phyloP scores from a whole-genome alignment of 345 rosid genomes.

The Mangifera indica region DNA sequence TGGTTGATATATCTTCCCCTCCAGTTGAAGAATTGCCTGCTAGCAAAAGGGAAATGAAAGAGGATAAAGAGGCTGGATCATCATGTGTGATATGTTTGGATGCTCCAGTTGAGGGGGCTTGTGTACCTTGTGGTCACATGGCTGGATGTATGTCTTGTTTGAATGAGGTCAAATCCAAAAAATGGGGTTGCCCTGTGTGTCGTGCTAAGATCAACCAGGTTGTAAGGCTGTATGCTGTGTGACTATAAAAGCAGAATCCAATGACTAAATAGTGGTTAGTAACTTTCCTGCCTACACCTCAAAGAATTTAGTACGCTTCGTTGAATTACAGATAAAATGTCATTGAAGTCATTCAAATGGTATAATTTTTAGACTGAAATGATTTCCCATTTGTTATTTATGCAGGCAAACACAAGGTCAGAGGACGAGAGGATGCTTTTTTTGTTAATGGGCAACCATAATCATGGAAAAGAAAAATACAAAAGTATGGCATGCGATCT shows the following conservation, averaged over 20 bases:
- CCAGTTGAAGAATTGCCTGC: slow-evolving; percentile 26
- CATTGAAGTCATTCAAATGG: not conserved
- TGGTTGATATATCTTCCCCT: slow-evolving; percentile 43
- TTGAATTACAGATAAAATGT: not conserved
- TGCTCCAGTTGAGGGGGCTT: slow-evolving; percentile 90
- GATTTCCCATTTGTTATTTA: not conserved
- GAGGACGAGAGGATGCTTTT: not conserved
- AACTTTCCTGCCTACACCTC: not conserved
- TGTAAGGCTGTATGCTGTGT: slow-evolving; percentile 71
- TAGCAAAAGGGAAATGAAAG: slow-evolving; percentile 39
- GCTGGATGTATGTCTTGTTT: slow-evolving; percentile 95
- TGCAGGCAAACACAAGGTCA: slow-evolving; percentile 7
- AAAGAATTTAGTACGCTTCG: not conserved
- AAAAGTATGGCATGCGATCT: not conserved
- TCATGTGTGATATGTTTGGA: slow-evolving; percentile 81
- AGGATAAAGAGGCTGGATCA: slow-evolving; percentile 43
- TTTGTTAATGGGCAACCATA: not conserved
- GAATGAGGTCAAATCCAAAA: slow-evolving; percentile 75
- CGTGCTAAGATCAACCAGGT: slow-evolving; percentile 85
- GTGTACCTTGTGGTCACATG: slow-evolving; percentile 97
- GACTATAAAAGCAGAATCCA: slow-evolving; percentile 21
- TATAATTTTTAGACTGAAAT: not conserved
- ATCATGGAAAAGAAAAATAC: not conserved
- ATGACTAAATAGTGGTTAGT: slow-evolving; percentile 13
- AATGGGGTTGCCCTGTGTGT: slow-evolving; percentile 95